Evolutionary conservation across 169 alveolate genomes (phyloP), one percentile per base, ranked within the genome.

Genomic region (Plasmodium gaboni): DNA sequence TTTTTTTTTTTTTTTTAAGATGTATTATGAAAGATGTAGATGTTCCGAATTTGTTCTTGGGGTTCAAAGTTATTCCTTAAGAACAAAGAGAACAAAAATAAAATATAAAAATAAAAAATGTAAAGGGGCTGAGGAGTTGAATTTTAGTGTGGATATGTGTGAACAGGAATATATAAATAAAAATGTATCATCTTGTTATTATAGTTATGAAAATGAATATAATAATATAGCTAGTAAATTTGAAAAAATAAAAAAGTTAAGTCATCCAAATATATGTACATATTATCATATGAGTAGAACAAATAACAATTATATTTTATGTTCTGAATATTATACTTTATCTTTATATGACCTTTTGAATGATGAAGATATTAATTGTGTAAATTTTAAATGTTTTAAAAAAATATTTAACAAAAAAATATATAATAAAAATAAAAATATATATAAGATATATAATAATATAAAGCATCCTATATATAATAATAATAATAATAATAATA

Each of bases 1-100:
- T 19, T 19, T 19, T 19, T 19, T n/a, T n/a, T 32, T 32, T 32
- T 32, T 38, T 38, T 38, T 38, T 38, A 38, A 6, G 12, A 64
- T 51, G 80, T 80, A 60, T 71, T 70, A 51, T 48, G 22, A 67
- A 22, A 61, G 70, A 6, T 80, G 90, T 50, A 13, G 68, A 60
- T 80, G 80, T 46, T 80, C 90, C 9, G 90, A 80, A 24, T 67
- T 67, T 61, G 83, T 80, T 7, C 51, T 80, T 5, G 90, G 90
- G 26, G 44, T 80, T 67, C 90, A 80, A 19, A 67, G 46, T 17
- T 80, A 80, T 48, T 67, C 90, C 1, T 71, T 80, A 38, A 59
- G 48, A 32, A 67, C 61, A 17, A 53, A 28, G 28, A 51, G 42
- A 38, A 53, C 19, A 44, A 57, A 10, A 73, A 7, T 17, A n/a